These are phyloP conservation scores for Saccharomyces paradoxus DNA, from an alignment of 805 yeast species.

Conservation along the genomic window DNA sequence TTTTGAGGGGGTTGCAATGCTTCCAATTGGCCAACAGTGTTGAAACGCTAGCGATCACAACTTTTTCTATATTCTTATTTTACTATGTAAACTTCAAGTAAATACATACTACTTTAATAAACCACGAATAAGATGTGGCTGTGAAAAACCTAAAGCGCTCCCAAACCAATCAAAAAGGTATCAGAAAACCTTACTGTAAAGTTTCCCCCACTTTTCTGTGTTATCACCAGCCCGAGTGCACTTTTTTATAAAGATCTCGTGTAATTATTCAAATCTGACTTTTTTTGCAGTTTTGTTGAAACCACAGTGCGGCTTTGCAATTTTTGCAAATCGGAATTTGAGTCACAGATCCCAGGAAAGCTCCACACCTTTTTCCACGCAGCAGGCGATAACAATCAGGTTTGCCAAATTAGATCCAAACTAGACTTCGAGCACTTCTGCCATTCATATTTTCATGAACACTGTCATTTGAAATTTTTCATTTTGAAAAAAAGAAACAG, in stretches of 20 bases:
- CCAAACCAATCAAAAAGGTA: not conserved
- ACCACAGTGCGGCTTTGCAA: not conserved
- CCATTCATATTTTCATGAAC: not conserved
- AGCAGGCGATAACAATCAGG: not conserved
- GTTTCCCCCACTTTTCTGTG: not conserved
- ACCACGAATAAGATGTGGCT: not conserved
- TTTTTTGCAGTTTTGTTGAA: not conserved
- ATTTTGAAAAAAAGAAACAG: not conserved
- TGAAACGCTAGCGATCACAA: not conserved
- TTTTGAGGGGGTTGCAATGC: not conserved
- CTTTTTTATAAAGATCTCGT: not conserved
- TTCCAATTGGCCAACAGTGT: not conserved
- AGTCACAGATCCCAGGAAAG: not conserved
- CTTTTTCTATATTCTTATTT: not conserved
- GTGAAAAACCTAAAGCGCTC: not conserved
- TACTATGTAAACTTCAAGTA: not conserved
- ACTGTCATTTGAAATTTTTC: not conserved
- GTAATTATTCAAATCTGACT: not conserved
- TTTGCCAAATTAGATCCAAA: not conserved
- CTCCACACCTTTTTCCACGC: not conserved
- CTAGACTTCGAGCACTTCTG: not conserved
- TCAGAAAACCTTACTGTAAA: not conserved
- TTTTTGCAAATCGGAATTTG: not conserved
- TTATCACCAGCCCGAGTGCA: not conserved
- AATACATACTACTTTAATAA: not conserved